Conservation (phyloP, 139 green algal genomes). For the Tetratostichococcus sp. region DNA sequence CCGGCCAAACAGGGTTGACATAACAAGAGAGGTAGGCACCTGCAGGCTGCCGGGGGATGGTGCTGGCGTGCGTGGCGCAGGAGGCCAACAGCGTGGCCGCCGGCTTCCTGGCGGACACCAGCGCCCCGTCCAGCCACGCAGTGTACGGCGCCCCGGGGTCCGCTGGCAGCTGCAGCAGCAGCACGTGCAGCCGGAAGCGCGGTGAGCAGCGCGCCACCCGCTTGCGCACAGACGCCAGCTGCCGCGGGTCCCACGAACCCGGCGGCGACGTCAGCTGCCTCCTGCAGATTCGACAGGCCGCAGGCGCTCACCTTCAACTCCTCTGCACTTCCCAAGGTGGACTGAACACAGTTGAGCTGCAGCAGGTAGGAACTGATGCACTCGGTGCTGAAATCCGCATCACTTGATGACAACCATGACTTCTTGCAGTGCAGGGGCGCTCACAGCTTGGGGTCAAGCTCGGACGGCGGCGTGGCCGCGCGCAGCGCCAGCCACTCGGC, state of each 20-base stretch:
- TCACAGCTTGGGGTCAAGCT: not conserved
- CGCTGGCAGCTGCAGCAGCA: not conserved
- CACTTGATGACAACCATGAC: too few species aligned
- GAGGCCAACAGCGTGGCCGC: not conserved
- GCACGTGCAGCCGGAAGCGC: not conserved
- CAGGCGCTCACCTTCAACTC: too few species aligned
- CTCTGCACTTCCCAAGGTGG: too few species aligned
- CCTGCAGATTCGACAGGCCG: not conserved
- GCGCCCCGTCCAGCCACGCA: not conserved
- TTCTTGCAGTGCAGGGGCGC: not conserved
- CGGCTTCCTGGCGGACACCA: not conserved
- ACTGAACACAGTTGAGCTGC: not conserved
- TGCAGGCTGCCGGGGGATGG: too few species aligned
- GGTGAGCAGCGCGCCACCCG: not conserved
- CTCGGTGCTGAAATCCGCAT: not conserved
- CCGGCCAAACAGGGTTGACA: too few species aligned
- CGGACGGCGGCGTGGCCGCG: not conserved
- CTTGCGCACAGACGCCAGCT: not conserved
- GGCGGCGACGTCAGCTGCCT: not conserved
- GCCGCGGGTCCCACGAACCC: not conserved
- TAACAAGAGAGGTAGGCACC: too few species aligned
- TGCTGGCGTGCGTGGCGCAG: not conserved
- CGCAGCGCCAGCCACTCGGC: not conserved
- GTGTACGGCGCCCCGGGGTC: not conserved
- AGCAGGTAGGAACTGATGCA: not conserved